A percentile compares a stretch with the other conserved stretches of the same genome.
Conservation (phyloP, 169 alveolate genomes). For the Plasmodium malariae region DNA sequence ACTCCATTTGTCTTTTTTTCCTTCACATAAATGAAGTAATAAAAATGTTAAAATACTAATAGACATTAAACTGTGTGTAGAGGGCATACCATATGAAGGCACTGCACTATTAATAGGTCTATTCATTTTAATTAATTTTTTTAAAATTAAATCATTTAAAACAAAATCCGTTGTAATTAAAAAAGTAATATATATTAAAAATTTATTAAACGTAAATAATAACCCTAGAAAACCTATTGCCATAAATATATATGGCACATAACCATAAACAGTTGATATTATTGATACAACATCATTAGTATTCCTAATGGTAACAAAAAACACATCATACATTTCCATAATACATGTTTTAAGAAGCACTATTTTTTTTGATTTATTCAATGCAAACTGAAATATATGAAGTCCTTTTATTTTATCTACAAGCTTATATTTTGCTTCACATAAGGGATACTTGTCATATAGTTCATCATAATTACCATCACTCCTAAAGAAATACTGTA, state of each 20-base stretch:
- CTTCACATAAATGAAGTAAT: constrained; percentile 40
- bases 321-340: constrained; percentile 27
- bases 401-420: constrained; percentile 36
- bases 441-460: constrained; percentile 46
- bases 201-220: constrained; percentile 4
- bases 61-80: constrained; percentile 78
- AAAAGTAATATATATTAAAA: constrained; percentile 4
- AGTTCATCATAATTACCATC: constrained; percentile 34
- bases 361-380: constrained; percentile 14
- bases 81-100: constrained; percentile 80
- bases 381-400: neutral
- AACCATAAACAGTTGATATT: constrained; percentile 49
- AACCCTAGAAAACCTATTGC: too few species aligned
- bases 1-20: constrained; percentile 76
- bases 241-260: too few species aligned
- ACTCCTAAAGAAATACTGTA: constrained; percentile 6
- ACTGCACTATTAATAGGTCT: constrained; percentile 81
- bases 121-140: constrained; percentile 68
- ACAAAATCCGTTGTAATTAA: constrained; percentile 15
- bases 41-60: constrained; percentile 71
- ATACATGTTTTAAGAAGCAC: constrained; percentile 15
- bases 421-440: constrained; percentile 51
- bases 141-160: constrained; percentile 72
- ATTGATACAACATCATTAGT: constrained; percentile 21
- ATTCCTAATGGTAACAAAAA: constrained; percentile 36